Base-by-base conservation (phyloP, 768 basidiomycete genomes). In the Auricularia cornea region DNA sequence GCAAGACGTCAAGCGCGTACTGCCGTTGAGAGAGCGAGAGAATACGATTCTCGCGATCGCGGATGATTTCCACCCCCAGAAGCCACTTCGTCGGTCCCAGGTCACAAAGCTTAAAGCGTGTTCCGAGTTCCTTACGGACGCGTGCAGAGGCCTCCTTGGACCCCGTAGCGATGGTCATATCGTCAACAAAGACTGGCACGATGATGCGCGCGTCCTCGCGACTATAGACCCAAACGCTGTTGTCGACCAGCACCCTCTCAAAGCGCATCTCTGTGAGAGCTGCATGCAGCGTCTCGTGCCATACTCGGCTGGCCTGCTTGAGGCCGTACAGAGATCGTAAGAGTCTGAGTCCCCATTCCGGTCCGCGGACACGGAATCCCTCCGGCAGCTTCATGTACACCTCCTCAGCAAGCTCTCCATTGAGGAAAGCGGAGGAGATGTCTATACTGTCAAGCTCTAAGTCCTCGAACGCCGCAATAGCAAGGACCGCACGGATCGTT, bases 261-360 rank as follows among this genome's bases (percentile, higher is more conserved):
- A 68, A 68, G 1, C 68, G 65, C 14, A 68, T 29, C 67, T 68
- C 44, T 3, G 64, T 33, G 14, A 75, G 59, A 3, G 69, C 70
- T 23, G 66, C 57, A n/a, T 59, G 52, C 1, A 77, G 66, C 18
- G 63, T 65, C 41, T 69, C 57, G 54, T 77, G 73, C 76, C 77
- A 80, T 18, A 71, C 63, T 16, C 69, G 59, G 3, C 69, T 71
- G 1, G 74, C 70, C 63, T 79, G 77, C 30, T 76, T 76, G 5
- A 80, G 71, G 0, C 81, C 75, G 59, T 82, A 82, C 3, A 82
- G 64, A 0, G 71, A 68, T 44, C 65, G 64, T 0, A 26, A 6
- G 5, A 69, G 68, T 30, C 30, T 16, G 6, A 40, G 18, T 8
- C 10, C 31, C 38, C 30, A 16, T 18, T 59, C 51, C 10, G 51